Evolutionary conservation across 2,329 filamentous ascomycete species (phyloP).

Genomic region (Penicillium decumbens): DNA sequence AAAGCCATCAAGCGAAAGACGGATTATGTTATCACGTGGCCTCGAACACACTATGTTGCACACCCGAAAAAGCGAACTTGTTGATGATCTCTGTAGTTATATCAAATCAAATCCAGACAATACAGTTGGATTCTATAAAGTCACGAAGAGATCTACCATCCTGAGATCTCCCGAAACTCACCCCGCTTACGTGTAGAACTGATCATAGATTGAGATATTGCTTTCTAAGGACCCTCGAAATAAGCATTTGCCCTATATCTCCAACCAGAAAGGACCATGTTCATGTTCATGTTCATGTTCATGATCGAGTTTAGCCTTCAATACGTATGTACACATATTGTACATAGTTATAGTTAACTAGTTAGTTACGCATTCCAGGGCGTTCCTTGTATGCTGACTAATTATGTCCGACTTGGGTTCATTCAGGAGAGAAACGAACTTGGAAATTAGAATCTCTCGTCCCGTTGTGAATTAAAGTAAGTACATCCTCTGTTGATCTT

Average conservation of each 20-base stretch:
- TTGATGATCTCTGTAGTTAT: background rate
- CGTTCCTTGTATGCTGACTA: background rate
- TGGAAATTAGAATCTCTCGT: background rate
- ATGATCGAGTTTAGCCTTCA: background rate
- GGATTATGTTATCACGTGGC: conserved; percentile 14
- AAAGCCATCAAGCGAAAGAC: conserved; percentile 11
- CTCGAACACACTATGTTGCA: background rate
- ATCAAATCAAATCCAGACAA: background rate
- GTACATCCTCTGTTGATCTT: background rate
- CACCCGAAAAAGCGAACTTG: background rate
- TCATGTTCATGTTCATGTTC: background rate
- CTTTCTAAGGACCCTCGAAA: background rate
- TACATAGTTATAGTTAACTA: background rate
- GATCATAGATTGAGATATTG: background rate
- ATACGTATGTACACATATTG: too few relatives aligned
- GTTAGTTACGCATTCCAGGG: background rate
- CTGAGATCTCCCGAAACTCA: background rate
- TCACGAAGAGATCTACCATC: background rate
- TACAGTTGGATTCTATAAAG: background rate
- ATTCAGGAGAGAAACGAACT: background rate
- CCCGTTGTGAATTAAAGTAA: background rate
- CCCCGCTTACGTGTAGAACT: background rate
- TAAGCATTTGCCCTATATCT: background rate
- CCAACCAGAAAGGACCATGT: background rate
- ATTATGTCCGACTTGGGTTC: background rate